These are phyloP conservation scores for Boletus rubroflammeus DNA, from an alignment of 768 basidiomycete species.

Conservation along the genomic window DNA sequence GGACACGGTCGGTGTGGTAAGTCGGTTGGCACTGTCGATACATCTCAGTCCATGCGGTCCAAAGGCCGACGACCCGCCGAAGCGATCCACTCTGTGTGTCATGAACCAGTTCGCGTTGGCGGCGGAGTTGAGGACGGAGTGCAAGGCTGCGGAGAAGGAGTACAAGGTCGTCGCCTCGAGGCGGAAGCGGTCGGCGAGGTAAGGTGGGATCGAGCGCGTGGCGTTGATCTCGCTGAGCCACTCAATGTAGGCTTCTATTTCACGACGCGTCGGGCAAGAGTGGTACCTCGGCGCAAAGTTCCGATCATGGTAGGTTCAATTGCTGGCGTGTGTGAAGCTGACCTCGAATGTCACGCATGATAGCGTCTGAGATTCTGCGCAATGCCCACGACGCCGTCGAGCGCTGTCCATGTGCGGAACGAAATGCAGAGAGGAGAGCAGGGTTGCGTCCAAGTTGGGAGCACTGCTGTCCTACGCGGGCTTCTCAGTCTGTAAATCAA, in stretches of 20 bases:
- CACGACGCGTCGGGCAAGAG: slow-evolving; percentile 72
- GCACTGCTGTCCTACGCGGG: slow-evolving; percentile 62
- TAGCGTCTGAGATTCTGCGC: no score
- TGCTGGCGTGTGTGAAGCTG: background rate
- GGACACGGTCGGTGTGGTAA: background rate
- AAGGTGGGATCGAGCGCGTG: background rate
- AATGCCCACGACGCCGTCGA: no score
- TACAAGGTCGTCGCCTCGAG: slow-evolving; percentile 47
- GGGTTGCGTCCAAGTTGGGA: slow-evolving; percentile 73
- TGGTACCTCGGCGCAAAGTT: slow-evolving; percentile 58
- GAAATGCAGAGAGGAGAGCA: slow-evolving; percentile 66
- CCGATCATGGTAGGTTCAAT: slow-evolving; percentile 39
- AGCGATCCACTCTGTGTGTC: slow-evolving; percentile 78
- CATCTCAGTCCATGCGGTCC: slow-evolving; percentile 46
- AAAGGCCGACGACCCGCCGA: slow-evolving; percentile 64
- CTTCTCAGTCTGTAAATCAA: slow-evolving; percentile 49
- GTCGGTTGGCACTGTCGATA: no score
- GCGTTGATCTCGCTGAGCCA: background rate
- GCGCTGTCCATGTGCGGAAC: no score
- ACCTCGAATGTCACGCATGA: no score
- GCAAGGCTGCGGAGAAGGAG: slow-evolving; percentile 67
- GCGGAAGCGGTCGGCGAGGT: slow-evolving; percentile 61
- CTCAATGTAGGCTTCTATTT: slow-evolving; percentile 61
- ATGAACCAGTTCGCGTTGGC: slow-evolving; percentile 72
- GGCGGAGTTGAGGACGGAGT: slow-evolving; percentile 73